Evolutionary conservation across 495 filamentous ascomycete species (phyloP), one percentile per base, ranked within the genome.

Genomic region (Lentithecium fluviatile): DNA sequence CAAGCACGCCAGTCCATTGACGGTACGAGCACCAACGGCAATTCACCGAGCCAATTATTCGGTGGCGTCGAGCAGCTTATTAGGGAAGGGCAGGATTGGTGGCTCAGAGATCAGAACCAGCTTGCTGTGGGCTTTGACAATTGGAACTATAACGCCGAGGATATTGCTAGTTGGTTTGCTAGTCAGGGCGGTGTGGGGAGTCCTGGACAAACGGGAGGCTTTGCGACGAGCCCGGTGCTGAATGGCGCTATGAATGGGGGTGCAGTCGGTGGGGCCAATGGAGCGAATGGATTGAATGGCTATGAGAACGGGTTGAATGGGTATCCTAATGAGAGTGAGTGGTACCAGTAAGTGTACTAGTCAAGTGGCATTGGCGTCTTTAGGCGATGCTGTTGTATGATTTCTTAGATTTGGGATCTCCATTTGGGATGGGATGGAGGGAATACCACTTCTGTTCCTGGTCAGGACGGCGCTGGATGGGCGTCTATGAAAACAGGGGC

Each of bases 41-140:
- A 59, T 37, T 67, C 61, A 10, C 73, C 74, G 2, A 67, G 58
- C 12, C 70, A 73, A 19, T 58, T 77, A 47, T 77, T 75, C 51
- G 74, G 75, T 36, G 71, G 72, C 50, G 69, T 76, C 34, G 71
- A 77, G 7, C 55, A 64, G 29, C 66, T 77, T 13, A 58, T 77
- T 15, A 66, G 73, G 26, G 74, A 76, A n/a, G 63, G 69, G 25
- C 69, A 71, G 46, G 72, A 74, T 17, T 77, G 74, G 74, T 70
- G 63, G 49, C 57, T 71, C 17, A 52, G 66, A 1, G 74, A 77
- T 45, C 74, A 75, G 52, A 56, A 52, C 19, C 68, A 73, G 54
- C 65, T 71, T 1, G 73, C 71, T 10, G 25, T 52, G 7, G 73
- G 74, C 20, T 75, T 76, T 42, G 74, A 66, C 0, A 75, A 77